phyloP scores from a whole-genome alignment of 352 stramenopile genomes.

The Globisporangium apiculatum region DNA sequence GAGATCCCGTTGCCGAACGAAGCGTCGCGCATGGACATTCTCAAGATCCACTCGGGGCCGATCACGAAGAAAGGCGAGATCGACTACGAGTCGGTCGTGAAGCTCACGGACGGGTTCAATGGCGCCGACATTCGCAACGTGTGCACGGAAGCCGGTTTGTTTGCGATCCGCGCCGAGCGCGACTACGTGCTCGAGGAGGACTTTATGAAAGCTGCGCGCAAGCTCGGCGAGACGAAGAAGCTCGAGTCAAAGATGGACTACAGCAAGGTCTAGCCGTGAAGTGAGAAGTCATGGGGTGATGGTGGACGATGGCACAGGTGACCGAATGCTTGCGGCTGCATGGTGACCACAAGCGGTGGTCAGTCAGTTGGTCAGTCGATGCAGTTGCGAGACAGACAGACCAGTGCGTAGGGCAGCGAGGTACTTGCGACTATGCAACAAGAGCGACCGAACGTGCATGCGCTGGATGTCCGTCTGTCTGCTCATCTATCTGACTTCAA shows the following conservation, averaged over 20 bases:
- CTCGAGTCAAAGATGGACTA: constrained; percentile 99
- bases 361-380: too few species aligned
- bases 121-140: constrained; percentile 99
- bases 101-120: constrained; percentile 99
- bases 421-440: too few species aligned
- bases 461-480: too few species aligned
- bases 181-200: constrained; percentile 99
- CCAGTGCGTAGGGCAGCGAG: too few species aligned
- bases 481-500: too few species aligned
- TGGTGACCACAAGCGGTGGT: not conserved
- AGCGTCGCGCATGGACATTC: constrained; percentile 96
- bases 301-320: too few species aligned
- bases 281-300: too few species aligned
- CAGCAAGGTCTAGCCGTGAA: constrained; percentile 93
- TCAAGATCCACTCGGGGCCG: constrained; percentile 98
- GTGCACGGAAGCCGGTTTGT: constrained; percentile 94
- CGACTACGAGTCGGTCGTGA: constrained; percentile 99
- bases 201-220: constrained; percentile 99
- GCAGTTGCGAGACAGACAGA: too few species aligned
- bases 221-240: constrained; percentile 99
- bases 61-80: constrained; percentile 99
- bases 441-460: too few species aligned
- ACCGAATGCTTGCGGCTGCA: not conserved
- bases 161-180: constrained; percentile 97
- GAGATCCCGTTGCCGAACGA: constrained; percentile 99